Percentiles rank a stretch among this genome's conserved stretches.
These are phyloP conservation scores for Xylaria sp. DNA, from an alignment of 2,329 filamentous ascomycete genomes.

Conservation along the genomic window DNA sequence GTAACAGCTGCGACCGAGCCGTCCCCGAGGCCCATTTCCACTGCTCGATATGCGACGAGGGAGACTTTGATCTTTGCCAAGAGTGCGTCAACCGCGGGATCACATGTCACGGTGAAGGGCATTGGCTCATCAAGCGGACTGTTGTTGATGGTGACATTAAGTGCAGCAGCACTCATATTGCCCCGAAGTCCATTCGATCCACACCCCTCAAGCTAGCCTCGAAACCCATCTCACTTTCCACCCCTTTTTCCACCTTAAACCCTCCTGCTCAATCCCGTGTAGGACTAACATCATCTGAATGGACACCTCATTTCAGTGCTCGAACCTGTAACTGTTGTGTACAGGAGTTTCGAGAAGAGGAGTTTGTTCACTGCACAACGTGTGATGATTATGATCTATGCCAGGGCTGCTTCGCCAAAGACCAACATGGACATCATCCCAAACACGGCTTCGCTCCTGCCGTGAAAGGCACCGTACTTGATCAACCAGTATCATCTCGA, in stretches of 20 bases:
- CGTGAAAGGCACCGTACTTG: constrained; percentile 70
- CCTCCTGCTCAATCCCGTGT: constrained; percentile 41
- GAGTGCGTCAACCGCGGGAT: constrained; percentile 79
- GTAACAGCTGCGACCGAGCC: constrained; percentile 85
- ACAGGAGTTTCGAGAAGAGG: constrained; percentile 76
- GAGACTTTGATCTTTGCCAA: constrained; percentile 93
- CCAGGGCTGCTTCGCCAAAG: constrained; percentile 78
- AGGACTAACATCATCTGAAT: constrained; percentile 16
- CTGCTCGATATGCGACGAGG: constrained; percentile 91
- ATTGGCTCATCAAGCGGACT: constrained; percentile 95
- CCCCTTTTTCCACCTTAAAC: constrained; percentile 16
- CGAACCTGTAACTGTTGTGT: constrained; percentile 78
- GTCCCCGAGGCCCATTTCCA: constrained; percentile 91
- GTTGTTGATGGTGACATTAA: constrained; percentile 82
- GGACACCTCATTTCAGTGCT: constrained; percentile 36
- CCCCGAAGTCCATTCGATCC: constrained; percentile 66
- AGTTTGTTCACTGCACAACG: constrained; percentile 84
- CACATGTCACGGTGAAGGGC: constrained; percentile 79
- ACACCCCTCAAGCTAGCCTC: constrained; percentile 39
- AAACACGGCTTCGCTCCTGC: constrained; percentile 82
- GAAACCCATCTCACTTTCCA: neutral
- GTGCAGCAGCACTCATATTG: constrained; percentile 86
- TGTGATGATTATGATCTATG: constrained; percentile 96
- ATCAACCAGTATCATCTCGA: constrained; percentile 70
- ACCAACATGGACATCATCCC: constrained; percentile 90